Base-by-base conservation (phyloP, 257 asterid species). In the Ballota nigra region DNA sequence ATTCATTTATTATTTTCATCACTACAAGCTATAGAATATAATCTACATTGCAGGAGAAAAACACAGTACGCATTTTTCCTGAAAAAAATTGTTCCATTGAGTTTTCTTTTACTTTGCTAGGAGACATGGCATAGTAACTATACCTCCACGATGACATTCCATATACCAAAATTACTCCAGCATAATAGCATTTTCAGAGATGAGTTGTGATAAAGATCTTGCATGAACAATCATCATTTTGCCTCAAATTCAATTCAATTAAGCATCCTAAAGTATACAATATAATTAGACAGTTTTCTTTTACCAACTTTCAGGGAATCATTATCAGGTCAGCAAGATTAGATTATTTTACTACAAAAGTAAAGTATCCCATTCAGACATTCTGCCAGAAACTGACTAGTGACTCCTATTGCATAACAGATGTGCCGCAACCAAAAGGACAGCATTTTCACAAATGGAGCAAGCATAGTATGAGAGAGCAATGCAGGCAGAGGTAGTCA, bases 401-500 rank as follows among this genome's bases (percentile, higher is more conserved):
- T 16, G 13, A 61, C 40, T 60, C 57, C n/a, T 12, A 47, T 22
- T 33, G 71, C 63, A 60, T 36, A 11, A 67, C n/a, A 31, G 62
- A 28, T 51, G 66, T 36, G 4, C 24, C 16, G 24, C 19, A 26
- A 51, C 45, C 45, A 63, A 73, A 64, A 73, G 66, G 41, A 34
- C 16, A 8, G 13, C 15, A 52, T 0, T 63, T 12, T 40, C 19
- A 38, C 59, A 40, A 47, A 74, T 51, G 38, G 43, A 59, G 7
- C 22, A 1, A 31, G 34, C 55, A 18, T 0, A 5, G 28, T 31
- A 43, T 51, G 19, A 75, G 49, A 58, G 22, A 69, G 29, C 11
- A 52, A 36, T 69, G 59, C 60, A 62, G 18, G 49, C 38, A 59
- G 29, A 62, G 36, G 72, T 41, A 53, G 52, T 47, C 76, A 63